phyloP scores from a whole-genome alignment of 495 filamentous ascomycete genomes.

The Trichocladium antarcticum region DNA sequence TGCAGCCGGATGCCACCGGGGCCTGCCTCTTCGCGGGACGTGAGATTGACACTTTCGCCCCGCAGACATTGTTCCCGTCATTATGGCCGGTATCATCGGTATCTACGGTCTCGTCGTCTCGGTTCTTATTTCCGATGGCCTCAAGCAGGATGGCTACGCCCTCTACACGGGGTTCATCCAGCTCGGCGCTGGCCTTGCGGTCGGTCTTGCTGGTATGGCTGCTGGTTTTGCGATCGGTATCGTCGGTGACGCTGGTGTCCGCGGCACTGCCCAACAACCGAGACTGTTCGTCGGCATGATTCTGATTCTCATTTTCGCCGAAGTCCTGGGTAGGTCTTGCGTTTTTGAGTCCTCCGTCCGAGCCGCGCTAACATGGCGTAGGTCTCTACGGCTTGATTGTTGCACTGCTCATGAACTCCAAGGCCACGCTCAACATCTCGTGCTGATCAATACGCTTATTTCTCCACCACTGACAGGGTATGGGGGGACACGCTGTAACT shows the following conservation, averaged over 20 bases:
- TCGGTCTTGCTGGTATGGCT: conserved; percentile 93
- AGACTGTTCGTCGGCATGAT: conserved; percentile 99
- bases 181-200: conserved; percentile 88
- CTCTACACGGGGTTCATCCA: conserved; percentile 96
- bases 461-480: conserved; percentile 2
- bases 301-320: conserved; percentile 99
- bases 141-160: conserved; percentile 62
- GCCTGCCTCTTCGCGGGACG: neutral
- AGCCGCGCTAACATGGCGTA: conserved; percentile 22
- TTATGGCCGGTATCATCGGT: conserved; percentile 99
- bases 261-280: conserved; percentile 95
- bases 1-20: neutral
- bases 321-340: conserved; percentile 79
- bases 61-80: conserved; percentile 94
- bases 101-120: conserved; percentile 99
- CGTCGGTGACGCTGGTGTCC: conserved; percentile 97
- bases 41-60: conserved; percentile 9
- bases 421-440: conserved; percentile 44
- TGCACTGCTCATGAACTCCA: conserved; percentile 97
- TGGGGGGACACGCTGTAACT: conserved; percentile 20
- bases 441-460: conserved; percentile 22
- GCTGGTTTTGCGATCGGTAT: conserved; percentile 99
- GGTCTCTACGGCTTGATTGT: conserved; percentile 98
- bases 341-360: no score
- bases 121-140: conserved; percentile 87